These are phyloP conservation scores for Daldinia caldariorum DNA, from an alignment of 495 filamentous ascomycete species.

Conservation along the genomic window DNA sequence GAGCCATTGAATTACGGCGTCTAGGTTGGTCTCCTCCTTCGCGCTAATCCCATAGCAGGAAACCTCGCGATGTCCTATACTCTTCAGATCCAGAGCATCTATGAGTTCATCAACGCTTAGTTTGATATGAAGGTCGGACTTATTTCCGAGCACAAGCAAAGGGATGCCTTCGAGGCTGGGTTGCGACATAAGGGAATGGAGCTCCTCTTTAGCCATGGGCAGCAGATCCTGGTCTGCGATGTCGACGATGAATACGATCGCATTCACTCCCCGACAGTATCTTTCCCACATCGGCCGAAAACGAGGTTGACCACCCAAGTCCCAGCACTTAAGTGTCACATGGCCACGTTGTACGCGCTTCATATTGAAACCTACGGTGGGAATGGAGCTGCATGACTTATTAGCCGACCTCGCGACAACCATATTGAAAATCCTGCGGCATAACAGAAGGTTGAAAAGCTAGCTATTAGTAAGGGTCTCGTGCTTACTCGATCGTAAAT, in stretches of 20 bases:
- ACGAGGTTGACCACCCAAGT: constrained; percentile 94
- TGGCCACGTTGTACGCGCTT: constrained; percentile 98
- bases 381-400: constrained; percentile 80
- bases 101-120: constrained; percentile 94
- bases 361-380: constrained; percentile 98
- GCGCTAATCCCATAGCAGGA: constrained; percentile 99
- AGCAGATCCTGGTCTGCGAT: constrained; percentile 83
- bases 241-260: constrained; percentile 97
- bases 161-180: constrained; percentile 88
- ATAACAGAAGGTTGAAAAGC: constrained; percentile 19
- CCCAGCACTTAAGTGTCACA: constrained; percentile 99
- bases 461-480: constrained; percentile 18
- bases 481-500: constrained; percentile 97
- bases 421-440: constrained; percentile 30
- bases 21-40: constrained; percentile 97
- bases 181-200: constrained; percentile 88
- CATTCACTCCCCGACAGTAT: constrained; percentile 96
- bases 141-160: constrained; percentile 96
- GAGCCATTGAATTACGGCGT: constrained; percentile 96
- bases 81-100: constrained; percentile 88
- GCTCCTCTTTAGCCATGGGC: constrained; percentile 89
- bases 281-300: constrained; percentile 99
- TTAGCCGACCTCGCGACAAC: constrained; percentile 53
- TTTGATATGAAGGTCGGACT: constrained; percentile 89
- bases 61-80: constrained; percentile 90